A percentile compares a stretch with the other conserved stretches of the same genome.
These are phyloP conservation scores for Colletotrichum orchidophilum DNA, from an alignment of 2,329 filamentous ascomycete genomes.

Conservation along the genomic window DNA sequence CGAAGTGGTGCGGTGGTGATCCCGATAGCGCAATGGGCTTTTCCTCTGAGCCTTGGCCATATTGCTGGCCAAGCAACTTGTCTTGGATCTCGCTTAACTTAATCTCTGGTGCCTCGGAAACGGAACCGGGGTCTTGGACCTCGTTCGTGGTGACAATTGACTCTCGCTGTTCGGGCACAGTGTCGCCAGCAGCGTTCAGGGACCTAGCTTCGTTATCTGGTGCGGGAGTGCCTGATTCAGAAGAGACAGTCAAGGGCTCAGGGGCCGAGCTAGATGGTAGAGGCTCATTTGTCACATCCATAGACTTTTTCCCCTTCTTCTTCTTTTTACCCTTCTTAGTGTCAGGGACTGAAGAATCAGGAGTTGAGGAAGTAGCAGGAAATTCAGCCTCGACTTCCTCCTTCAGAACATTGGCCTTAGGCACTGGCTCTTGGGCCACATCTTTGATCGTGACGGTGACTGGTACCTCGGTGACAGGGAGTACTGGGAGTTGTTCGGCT, in stretches of 20 bases:
- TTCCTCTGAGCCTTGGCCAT: not conserved
- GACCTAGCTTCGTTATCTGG: not conserved
- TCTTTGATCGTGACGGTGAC: not conserved
- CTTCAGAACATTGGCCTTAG: not conserved
- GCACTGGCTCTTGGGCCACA: not conserved
- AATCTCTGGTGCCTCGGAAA: not conserved
- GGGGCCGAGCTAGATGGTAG: not conserved
- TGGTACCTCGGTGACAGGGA: not conserved
- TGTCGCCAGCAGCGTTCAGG: not conserved
- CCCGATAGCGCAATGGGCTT: not conserved
- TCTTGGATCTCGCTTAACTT: not conserved
- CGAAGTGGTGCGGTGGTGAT: not conserved
- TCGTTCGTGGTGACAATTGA: not conserved
- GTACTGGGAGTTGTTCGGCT: not conserved
- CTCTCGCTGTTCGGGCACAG: not conserved
- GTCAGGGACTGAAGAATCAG: slow-evolving; percentile 10
- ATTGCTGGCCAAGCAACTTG: not conserved
- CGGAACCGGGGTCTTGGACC: not conserved
- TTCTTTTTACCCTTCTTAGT: slow-evolving; percentile 45
- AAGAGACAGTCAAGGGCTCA: not conserved
- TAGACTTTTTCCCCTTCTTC: slow-evolving; percentile 41
- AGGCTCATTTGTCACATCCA: not conserved
- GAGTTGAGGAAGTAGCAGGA: not conserved
- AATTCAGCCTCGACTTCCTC: slow-evolving; percentile 7
- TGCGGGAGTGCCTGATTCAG: not conserved